Evolutionary conservation across 768 basidiomycete species (phyloP).

Genomic region (Clitopilus passeckerianus): DNA sequence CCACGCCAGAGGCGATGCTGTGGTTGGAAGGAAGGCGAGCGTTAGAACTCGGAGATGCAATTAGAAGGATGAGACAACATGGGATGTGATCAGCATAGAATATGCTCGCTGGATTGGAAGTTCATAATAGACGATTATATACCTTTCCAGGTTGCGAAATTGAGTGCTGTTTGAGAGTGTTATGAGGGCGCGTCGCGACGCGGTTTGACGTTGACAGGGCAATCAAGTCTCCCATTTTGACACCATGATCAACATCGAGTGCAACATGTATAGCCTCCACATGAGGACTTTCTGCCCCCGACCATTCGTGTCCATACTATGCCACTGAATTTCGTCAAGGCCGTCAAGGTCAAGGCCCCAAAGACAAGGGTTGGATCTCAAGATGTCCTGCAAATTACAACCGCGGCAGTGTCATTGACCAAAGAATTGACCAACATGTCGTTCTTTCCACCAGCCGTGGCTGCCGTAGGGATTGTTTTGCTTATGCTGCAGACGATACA

Average conservation of each 20-base stretch:
- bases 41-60: constrained; percentile 64
- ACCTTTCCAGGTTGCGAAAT: background rate
- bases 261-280: background rate
- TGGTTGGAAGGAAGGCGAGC: constrained; percentile 80
- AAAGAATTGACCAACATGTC: constrained; percentile 18
- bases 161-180: no score
- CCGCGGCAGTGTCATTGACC: constrained; percentile 10
- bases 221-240: background rate
- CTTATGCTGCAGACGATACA: constrained; percentile 41
- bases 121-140: background rate
- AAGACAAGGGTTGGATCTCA: constrained; percentile 6
- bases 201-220: background rate
- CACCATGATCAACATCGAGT: background rate
- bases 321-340: constrained; percentile 14
- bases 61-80: constrained; percentile 26
- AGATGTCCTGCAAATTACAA: constrained; percentile 13
- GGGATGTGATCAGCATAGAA: background rate
- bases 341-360: background rate
- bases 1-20: constrained; percentile 67
- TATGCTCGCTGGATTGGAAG: background rate
- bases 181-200: background rate
- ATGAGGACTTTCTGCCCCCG: background rate
- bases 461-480: constrained; percentile 32
- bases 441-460: constrained; percentile 37
- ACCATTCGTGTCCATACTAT: constrained; percentile 3